Base-by-base conservation (phyloP, 208 protist species). In the Angomonas desouzai region DNA sequence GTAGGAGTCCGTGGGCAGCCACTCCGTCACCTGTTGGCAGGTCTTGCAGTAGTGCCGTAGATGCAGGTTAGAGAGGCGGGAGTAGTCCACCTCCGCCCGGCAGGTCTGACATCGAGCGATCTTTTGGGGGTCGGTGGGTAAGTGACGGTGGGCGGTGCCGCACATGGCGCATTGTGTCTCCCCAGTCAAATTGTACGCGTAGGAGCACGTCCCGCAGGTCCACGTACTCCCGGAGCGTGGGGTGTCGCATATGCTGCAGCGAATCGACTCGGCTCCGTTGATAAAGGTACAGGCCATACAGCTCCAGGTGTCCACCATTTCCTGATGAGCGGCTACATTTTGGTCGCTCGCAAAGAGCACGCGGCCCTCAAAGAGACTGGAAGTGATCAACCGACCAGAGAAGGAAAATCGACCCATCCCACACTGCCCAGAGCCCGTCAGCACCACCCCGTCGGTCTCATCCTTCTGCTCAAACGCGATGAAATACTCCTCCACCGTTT, bases 231-330 rank as follows among this genome's bases (percentile, higher is more conserved):
- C 84, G 2, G 86, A 79, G 1, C 84, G 81, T 9, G 77, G 77
- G 9, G 81, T 91, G n/a, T 70, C 68, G 58, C 89, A 95, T 36
- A 95, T 92, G n/a, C 72, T 77, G 68, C 89, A 95, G 10, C 89
- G 83, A 27, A 82, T 90, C 25, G 74, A 68, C 10, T 69, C 66
- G 9, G 81, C 60, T n/a, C 77, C 64, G 63, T 95, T 95, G 40
- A 85, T 64, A 59, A 92, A 93, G 1, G 89, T 95, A 63, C 89
- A 95, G 28, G 76, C 55, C n/a, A 68, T 64, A 49, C 89, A 95
- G 48, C 66, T 72, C 87, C 89, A 95, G 63, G 89, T 85, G 65
- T 58, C 40, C 32, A 64, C 60, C 13, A 48, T 34, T 7, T 38
- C 45, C 10, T 57, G 53, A 22, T 74, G 69, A 13, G 48, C 58